phyloP scores from a whole-genome alignment of 2,329 filamentous ascomycete genomes.

The Bipolaris victoriae region DNA sequence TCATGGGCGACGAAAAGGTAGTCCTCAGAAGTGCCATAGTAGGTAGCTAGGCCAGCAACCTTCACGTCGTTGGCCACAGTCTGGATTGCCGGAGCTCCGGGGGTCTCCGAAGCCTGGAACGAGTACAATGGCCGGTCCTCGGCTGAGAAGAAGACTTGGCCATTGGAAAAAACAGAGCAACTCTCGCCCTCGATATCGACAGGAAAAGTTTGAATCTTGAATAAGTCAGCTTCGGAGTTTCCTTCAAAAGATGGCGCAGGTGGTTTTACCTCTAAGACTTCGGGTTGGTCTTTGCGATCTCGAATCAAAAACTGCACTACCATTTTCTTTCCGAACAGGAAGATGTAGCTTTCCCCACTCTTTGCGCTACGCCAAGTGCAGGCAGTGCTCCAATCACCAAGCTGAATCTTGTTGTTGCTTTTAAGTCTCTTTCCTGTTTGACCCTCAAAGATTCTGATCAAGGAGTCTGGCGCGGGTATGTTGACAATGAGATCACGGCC shows the following conservation, averaged over 20 bases:
- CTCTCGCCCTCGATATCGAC: slow-evolving; percentile 38
- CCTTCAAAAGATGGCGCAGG: accelerated
- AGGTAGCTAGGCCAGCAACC: slow-evolving; percentile 31
- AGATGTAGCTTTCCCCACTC: slow-evolving; percentile 37
- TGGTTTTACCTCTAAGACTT: slow-evolving; percentile 31
- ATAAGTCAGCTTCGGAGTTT: slow-evolving; percentile 2
- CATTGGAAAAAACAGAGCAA: slow-evolving; percentile 29
- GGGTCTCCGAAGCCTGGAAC: slow-evolving; percentile 37
- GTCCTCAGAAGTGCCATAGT: slow-evolving; percentile 25
- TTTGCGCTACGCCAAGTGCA: slow-evolving; percentile 36
- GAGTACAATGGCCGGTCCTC: slow-evolving; percentile 37
- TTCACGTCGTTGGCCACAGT: slow-evolving; percentile 26
- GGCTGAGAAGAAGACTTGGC: slow-evolving; percentile 36
- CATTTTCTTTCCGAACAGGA: slow-evolving; percentile 40
- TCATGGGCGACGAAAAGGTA: slow-evolving; percentile 36
- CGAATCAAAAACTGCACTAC: slow-evolving; percentile 37
- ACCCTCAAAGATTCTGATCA: slow-evolving; percentile 35
- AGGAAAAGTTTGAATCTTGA: slow-evolving; percentile 37
- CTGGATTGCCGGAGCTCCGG: slow-evolving; percentile 23
- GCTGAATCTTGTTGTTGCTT: slow-evolving; percentile 30
- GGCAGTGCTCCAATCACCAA: slow-evolving; percentile 41
- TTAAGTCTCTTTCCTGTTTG: slow-evolving; percentile 20
- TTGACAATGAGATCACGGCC: slow-evolving; percentile 36
- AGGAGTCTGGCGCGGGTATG: slow-evolving; percentile 38
- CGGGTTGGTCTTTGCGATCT: slow-evolving; percentile 12